phyloP scores from a whole-genome alignment of 306 rosid genomes.

The Cercis canadensis region DNA sequence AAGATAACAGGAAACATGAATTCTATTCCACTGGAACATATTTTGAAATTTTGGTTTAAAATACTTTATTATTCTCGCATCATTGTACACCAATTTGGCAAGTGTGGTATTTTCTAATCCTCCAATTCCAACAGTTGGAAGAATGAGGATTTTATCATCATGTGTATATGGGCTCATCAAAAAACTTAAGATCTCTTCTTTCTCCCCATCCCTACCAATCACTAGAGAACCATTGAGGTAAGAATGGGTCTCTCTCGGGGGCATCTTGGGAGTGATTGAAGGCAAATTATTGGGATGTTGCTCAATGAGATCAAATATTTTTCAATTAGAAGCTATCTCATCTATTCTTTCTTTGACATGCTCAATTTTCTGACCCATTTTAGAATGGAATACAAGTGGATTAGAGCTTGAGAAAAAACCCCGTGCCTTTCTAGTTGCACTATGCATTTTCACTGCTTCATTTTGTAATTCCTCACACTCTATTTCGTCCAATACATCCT shows the following conservation, averaged over 20 bases:
- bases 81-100: slow-evolving; percentile 26
- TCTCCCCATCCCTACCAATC: background rate
- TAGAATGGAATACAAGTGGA: background rate
- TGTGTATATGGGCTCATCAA: background rate
- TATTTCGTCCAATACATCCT: slow-evolving; percentile 28
- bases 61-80: background rate
- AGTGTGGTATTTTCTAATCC: slow-evolving; percentile 13
- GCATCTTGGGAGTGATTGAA: background rate
- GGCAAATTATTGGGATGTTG: background rate
- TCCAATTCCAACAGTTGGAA: background rate
- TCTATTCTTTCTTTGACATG: background rate
- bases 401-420: background rate
- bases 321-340: background rate
- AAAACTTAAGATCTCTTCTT: background rate
- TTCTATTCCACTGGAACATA: slow-evolving; percentile 33
- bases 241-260: background rate
- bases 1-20: too few relatives aligned
- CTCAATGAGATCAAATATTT: background rate
- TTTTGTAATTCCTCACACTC: slow-evolving; percentile 16
- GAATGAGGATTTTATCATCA: background rate
- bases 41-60: slow-evolving; percentile 27
- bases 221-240: background rate
- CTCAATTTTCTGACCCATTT: background rate
- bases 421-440: background rate
- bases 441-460: background rate